Percentiles rank a stretch among this genome's conserved stretches.
phyloP scores from a whole-genome alignment of 306 rosid genomes.

The Parietaria judaica region DNA sequence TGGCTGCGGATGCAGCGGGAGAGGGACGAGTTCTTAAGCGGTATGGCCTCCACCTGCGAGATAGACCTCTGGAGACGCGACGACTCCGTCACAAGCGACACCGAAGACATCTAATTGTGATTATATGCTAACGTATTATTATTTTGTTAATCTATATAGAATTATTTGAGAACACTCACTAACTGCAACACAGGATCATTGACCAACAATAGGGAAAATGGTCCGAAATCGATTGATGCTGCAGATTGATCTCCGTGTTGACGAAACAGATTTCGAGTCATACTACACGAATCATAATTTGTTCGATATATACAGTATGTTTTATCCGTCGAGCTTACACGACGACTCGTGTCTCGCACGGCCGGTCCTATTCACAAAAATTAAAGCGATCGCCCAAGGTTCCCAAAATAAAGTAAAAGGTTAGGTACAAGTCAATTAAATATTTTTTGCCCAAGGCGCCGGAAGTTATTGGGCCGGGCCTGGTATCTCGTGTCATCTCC shows the following conservation, averaged over 20 bases:
- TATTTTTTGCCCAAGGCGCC: too few relatives aligned
- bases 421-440: too few relatives aligned
- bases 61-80: conserved; percentile 15
- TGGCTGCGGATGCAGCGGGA: conserved; percentile 32
- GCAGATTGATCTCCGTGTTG: not conserved
- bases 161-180: not conserved
- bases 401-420: too few relatives aligned
- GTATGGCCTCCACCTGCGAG: conserved; percentile 13
- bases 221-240: not conserved
- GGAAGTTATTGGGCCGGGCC: too few relatives aligned
- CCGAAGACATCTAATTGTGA: conserved; percentile 1
- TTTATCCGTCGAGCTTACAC: not conserved
- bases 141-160: not conserved
- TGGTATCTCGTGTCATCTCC: too few relatives aligned
- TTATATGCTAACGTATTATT: conserved; percentile 1
- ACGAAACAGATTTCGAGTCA: not conserved
- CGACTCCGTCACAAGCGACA: conserved; percentile 11
- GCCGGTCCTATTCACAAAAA: too few relatives aligned
- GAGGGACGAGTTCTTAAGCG: conserved; percentile 26
- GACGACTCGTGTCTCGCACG: too few relatives aligned
- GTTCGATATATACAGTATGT: not conserved
- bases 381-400: too few relatives aligned
- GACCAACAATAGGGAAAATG: conserved; percentile 1
- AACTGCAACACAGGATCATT: conserved; percentile 4
- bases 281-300: not conserved